Conservation (phyloP, 2,329 filamentous ascomycete genomes). For the Fusarium sp. region DNA sequence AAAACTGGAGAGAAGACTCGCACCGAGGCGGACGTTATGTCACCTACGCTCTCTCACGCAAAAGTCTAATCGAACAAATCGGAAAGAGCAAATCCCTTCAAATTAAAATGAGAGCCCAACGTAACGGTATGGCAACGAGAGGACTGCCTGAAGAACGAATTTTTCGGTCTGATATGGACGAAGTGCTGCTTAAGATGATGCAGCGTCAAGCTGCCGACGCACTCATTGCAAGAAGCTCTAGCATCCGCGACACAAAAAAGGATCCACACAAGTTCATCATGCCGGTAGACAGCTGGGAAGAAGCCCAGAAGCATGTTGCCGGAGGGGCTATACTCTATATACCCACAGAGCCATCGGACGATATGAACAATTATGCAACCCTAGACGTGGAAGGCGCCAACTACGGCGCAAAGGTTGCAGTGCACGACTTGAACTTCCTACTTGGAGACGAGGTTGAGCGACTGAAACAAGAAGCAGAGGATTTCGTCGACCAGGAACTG, state of each 20-base stretch:
- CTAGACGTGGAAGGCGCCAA: slow-evolving; percentile 53
- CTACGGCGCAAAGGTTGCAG: slow-evolving; percentile 55
- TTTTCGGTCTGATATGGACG: slow-evolving; percentile 66
- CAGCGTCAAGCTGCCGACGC: slow-evolving; percentile 59
- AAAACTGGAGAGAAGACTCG: neutral
- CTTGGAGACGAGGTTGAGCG: slow-evolving; percentile 60
- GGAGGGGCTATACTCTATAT: slow-evolving; percentile 61
- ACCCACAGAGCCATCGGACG: slow-evolving; percentile 34
- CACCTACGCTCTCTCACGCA: slow-evolving; percentile 47
- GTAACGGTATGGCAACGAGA: slow-evolving; percentile 46
- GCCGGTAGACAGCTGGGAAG: slow-evolving; percentile 58
- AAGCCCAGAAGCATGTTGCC: slow-evolving; percentile 53
- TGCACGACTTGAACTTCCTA: slow-evolving; percentile 64
- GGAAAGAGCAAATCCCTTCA: neutral
- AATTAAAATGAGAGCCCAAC: slow-evolving; percentile 31
- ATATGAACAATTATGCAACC: slow-evolving; percentile 57
- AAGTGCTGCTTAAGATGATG: slow-evolving; percentile 62
- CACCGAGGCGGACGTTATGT: slow-evolving; percentile 23
- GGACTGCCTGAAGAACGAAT: slow-evolving; percentile 17
- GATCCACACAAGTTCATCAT: slow-evolving; percentile 52
- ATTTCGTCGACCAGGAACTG: slow-evolving; percentile 54
- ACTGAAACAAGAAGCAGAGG: slow-evolving; percentile 51
- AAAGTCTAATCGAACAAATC: slow-evolving; percentile 46
- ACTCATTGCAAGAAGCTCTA: slow-evolving; percentile 50
- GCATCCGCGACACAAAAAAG: slow-evolving; percentile 9